Base-by-base conservation (phyloP, 768 basidiomycete species). In the Stropharia rugosoannulata region DNA sequence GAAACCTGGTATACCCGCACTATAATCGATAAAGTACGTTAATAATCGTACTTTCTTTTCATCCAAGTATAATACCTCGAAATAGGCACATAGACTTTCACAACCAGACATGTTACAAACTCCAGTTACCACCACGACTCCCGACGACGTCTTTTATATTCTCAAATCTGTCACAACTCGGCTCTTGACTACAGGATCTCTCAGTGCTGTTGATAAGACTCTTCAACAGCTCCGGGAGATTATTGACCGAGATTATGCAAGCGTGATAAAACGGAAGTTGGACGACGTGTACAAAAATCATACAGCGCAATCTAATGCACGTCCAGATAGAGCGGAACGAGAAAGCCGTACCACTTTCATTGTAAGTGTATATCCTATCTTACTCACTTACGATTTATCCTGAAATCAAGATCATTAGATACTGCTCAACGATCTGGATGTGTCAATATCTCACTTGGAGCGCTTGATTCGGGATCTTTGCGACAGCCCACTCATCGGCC, bases 61-160 rank as follows among this genome's bases (percentile, higher is more conserved):
- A 37, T 22, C 32, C 13, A 16, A 22, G 13, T 15, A 9, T 39
- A 39, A 29, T 29, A 10, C 7, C 32, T 58, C 8, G 36, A 43
- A 9, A 41, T 46, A 98, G 95, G 96, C 96, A 1, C 94, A 96
- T 64, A 85, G 87, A 22, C 76, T 97, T 41, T 92, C 96, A 22
- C 84, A 76, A 12, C 78, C 84, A 2, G 94, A 98, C 65, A 66
- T 79, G 6, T 79, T 86, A 1, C 81, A 87, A 54, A 73, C 63
- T 39, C 92, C 81, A 49, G 75, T 80, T 10, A 82, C 78, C 1
- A 90, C 89, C 0, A 93, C 91, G 0, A 85, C 84, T 0, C 92
- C 93, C 0, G 97, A 99, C 68, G 97, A 98, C 62, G 90, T 89
- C 1, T 99, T 98, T 73, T 99, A 97, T 72, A 88, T 99, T 55